A percentile compares a stretch with the other conserved stretches of the same genome.
Evolutionary conservation across 768 basidiomycete genomes (phyloP).

Genomic region (Clavaria fumosa): DNA sequence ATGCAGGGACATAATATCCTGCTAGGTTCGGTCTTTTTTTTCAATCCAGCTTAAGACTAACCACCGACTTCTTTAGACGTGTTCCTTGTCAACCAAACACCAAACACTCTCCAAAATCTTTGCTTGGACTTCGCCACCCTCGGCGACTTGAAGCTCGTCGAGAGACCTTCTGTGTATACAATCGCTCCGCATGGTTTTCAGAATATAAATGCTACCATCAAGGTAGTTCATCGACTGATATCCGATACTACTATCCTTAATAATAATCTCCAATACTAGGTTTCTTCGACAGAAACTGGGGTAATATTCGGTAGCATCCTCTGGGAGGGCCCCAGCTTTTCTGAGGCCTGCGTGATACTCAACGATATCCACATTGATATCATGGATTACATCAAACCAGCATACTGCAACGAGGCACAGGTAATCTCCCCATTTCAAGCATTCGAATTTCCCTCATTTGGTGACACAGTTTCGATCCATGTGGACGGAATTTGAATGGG

Average conservation of each 20-base stretch:
- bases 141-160: conserved; percentile 93
- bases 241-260: no score
- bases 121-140: conserved; percentile 96
- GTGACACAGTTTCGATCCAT: conserved; percentile 71
- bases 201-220: conserved; percentile 96
- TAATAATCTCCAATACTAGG: conserved; percentile 18
- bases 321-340: conserved; percentile 82
- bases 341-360: conserved; percentile 84
- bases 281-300: conserved; percentile 95
- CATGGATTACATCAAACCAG: conserved; percentile 96
- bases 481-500: conserved; percentile 99
- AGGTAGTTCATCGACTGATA: conserved; percentile 27
- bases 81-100: conserved; percentile 89
- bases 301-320: conserved; percentile 97
- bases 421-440: no score
- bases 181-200: conserved; percentile 96
- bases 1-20: conserved; percentile 96
- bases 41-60: no score
- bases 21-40: conserved; percentile 39
- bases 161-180: conserved; percentile 86
- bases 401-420: conserved; percentile 89
- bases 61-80: no score
- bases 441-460: neutral
- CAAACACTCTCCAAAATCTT: conserved; percentile 88
- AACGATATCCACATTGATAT: conserved; percentile 98